Evolutionary conservation across 176 grass and related monocot species (phyloP).

Genomic region (Juncus effusus): DNA sequence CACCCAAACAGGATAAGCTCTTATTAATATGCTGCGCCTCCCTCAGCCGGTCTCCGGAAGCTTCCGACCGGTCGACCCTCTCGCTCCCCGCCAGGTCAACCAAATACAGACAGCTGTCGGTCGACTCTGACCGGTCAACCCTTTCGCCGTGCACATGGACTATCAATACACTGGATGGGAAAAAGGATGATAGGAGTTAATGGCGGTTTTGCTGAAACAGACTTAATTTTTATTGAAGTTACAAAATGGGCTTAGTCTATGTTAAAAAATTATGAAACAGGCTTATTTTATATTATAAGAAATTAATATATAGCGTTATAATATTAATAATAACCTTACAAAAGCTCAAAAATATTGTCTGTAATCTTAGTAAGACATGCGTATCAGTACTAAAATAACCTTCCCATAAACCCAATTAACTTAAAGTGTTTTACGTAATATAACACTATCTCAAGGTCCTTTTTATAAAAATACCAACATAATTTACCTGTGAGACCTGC

Average conservation of each 20-base stretch:
- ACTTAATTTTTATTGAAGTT: neutral
- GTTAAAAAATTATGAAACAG: conserved; percentile 20
- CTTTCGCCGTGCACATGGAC: conserved; percentile 59
- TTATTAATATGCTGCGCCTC: conserved; percentile 90
- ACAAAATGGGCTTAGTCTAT: conserved; percentile 1
- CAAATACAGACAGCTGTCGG: conserved; percentile 65
- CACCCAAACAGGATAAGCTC: conserved; percentile 84
- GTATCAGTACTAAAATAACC: neutral
- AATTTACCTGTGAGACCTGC: conserved; percentile 73
- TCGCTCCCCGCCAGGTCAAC: conserved; percentile 96
- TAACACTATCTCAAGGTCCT: too few relatives aligned
- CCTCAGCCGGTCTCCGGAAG: conserved; percentile 66
- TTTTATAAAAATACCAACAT: neutral
- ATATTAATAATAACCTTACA: too few relatives aligned
- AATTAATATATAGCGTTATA: too few relatives aligned
- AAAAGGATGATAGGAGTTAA: conserved; percentile 21
- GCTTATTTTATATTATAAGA: too few relatives aligned
- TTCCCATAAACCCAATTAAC: neutral
- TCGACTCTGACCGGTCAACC: conserved; percentile 20
- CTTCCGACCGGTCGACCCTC: conserved; percentile 81
- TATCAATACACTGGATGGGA: conserved; percentile 62
- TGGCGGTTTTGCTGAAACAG: conserved; percentile 17
- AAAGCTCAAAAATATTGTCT: neutral
- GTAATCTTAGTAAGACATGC: neutral
- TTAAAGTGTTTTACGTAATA: too few relatives aligned